Evolutionary conservation across 495 filamentous ascomycete genomes (phyloP), one percentile per base, ranked within the genome.

Genomic region (Hypoxylon perforatum): DNA sequence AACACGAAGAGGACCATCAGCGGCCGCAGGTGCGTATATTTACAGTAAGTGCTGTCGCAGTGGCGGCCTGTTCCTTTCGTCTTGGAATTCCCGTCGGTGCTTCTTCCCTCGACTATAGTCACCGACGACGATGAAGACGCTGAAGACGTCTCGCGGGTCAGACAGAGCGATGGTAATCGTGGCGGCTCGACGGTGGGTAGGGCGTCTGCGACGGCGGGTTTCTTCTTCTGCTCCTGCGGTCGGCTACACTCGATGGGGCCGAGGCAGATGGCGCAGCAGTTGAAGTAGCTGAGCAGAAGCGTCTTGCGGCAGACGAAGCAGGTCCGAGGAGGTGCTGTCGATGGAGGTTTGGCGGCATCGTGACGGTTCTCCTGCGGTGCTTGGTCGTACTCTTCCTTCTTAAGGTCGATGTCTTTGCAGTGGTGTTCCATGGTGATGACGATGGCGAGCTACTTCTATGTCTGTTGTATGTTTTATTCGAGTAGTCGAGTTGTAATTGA

Each of bases 261-360:
- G 28, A 61, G 61, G 30, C 67, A 70, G 4, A 65, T 42, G 36
- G 61, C 67, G 42, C 67, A 70, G 61, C 67, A 70, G 67, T 61
- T 54, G 67, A 70, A 70, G 61, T 70, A 70, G 39, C 67, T 70
- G 11, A 70, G 56, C 12, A 70, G 56, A 5, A 70, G 61, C 15
- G 67, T 70, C 44, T 62, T 61, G 3, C 57, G 67, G 50, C 71
- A 15, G 75, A 78, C 65, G 67, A 76, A 42, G 78, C 86, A 69
- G 76, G 81, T 60, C 19, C 17, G 50, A 33, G 30, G 9, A 7
- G 42, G 30, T 3, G 54, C 22, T 44, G 39, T 14, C 19, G 22
- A 55, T 19, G 4, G 21, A 4, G 42, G 41, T 1, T 53, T 41
- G 1, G 41, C 48, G 8, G 17, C n/a, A 12, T 22, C 55, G 7